These are phyloP conservation scores for Chalciporus piperatus DNA, from an alignment of 768 basidiomycete genomes.

Conservation along the genomic window DNA sequence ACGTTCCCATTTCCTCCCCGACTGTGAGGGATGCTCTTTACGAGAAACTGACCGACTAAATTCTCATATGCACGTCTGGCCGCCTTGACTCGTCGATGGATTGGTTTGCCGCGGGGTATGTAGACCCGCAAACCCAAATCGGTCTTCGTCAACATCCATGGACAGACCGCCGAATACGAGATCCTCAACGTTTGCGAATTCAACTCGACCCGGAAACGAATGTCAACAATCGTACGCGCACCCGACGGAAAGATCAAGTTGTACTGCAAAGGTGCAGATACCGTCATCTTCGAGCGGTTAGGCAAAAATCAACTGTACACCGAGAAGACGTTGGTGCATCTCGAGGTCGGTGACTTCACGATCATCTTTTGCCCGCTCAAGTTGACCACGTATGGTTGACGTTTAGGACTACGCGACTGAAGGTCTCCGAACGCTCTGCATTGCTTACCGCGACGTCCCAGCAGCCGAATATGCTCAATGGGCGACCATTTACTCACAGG, in stretches of 20 bases:
- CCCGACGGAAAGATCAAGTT: constrained; percentile 92
- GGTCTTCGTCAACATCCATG: constrained; percentile 82
- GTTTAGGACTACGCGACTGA: constrained; percentile 92
- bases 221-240: constrained; percentile 90
- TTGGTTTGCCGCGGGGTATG: neutral
- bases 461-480: constrained; percentile 90
- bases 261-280: constrained; percentile 97
- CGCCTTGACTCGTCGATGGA: neutral
- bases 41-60: neutral
- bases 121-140: constrained; percentile 96
- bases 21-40: neutral
- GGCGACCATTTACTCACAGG: constrained; percentile 84
- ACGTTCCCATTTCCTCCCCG: constrained; percentile 30
- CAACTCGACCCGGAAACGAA: constrained; percentile 95
- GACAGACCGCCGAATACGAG: constrained; percentile 74
- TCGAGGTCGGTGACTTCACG: constrained; percentile 60
- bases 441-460: constrained; percentile 90
- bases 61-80: neutral
- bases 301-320: constrained; percentile 79
- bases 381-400: constrained; percentile 1
- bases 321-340: constrained; percentile 83
- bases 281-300: constrained; percentile 93
- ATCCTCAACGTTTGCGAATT: constrained; percentile 98
- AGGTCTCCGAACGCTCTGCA: constrained; percentile 93
- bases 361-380: neutral